These are phyloP conservation scores for Podila epigama DNA, from an alignment of 192 early-diverging fungal genomes.

Conservation along the genomic window DNA sequence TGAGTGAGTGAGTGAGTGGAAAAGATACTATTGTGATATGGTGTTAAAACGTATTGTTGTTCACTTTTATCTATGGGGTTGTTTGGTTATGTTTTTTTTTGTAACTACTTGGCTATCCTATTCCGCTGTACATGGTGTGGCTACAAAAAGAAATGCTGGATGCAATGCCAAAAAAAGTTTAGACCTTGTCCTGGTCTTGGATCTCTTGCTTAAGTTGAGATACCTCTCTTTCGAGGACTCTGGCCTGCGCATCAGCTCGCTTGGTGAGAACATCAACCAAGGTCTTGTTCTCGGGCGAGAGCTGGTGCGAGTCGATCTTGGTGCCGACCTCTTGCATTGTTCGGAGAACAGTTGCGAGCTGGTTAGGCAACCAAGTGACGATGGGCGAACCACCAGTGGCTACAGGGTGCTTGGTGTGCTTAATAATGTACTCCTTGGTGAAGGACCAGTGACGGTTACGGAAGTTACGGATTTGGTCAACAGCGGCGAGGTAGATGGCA, in stretches of 20 bases:
- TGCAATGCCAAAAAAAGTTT: not conserved
- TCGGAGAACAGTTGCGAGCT: slow-evolving; percentile 63
- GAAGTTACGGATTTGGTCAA: slow-evolving; percentile 87
- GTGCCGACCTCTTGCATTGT: slow-evolving; percentile 67
- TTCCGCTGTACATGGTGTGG: no score
- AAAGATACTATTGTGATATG: no score
- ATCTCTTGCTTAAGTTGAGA: slow-evolving; percentile 50
- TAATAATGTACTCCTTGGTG: slow-evolving; percentile 86
- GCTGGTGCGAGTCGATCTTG: slow-evolving; percentile 60
- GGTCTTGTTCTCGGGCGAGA: slow-evolving; percentile 64
- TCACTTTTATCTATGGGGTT: no score
- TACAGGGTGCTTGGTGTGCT: slow-evolving; percentile 74
- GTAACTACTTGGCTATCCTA: no score
- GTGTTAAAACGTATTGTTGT: no score
- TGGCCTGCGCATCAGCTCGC: slow-evolving; percentile 66
- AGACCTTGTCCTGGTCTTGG: slow-evolving; percentile 48
- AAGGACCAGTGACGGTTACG: slow-evolving; percentile 90
- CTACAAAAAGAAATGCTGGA: not conserved
- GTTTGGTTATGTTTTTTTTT: not conserved
- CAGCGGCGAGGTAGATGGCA: slow-evolving; percentile 76
- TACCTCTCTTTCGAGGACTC: slow-evolving; percentile 75
- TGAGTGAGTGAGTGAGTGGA: no score
- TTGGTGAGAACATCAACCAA: slow-evolving; percentile 66
- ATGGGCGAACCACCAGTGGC: slow-evolving; percentile 81
- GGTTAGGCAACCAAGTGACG: slow-evolving; percentile 77